phyloP scores from a whole-genome alignment of 345 rosid species.

The Firmiana major region DNA sequence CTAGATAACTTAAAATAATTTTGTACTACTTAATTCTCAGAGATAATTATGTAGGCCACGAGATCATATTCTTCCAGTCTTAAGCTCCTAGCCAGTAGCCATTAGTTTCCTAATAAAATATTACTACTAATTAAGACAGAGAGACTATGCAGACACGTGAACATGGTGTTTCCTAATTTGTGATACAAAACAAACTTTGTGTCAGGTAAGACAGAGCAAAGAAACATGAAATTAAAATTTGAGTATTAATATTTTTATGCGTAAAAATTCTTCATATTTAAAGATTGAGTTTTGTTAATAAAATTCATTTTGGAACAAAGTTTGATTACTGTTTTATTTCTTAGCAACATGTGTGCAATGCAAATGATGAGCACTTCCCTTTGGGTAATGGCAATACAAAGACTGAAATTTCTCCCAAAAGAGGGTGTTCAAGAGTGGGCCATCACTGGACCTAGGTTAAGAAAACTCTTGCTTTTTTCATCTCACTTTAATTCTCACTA shows the following conservation, averaged over 20 bases:
- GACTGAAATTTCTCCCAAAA: neutral
- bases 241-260: no score
- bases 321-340: no score
- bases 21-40: neutral
- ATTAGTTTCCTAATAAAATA: neutral
- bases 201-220: neutral
- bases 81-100: no score
- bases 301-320: no score
- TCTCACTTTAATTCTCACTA: neutral
- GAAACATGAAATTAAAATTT: neutral
- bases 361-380: neutral
- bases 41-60: neutral
- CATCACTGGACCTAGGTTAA: neutral
- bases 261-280: no score
- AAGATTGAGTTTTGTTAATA: no score
- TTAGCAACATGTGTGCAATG: neutral
- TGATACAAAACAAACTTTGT: neutral
- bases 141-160: neutral
- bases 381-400: neutral
- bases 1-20: neutral
- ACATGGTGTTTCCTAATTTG: conserved; percentile 7
- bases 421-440: neutral
- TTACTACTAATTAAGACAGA: neutral
- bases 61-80: no score
- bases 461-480: neutral